Conservation (phyloP, 2,329 filamentous ascomycete species). For the Exophiala calicioides region DNA sequence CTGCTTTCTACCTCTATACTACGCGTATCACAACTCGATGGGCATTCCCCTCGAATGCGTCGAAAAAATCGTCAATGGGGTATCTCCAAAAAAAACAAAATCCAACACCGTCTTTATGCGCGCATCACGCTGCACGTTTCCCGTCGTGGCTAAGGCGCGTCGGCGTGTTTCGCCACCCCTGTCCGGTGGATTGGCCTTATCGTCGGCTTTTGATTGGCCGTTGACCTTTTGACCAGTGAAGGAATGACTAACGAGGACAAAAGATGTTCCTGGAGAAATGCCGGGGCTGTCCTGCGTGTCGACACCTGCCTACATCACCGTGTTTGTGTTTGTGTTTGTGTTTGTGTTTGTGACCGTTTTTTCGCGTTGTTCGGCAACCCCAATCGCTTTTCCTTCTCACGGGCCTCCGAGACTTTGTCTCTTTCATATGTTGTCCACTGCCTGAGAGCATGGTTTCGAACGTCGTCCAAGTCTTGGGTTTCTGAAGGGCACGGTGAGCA, state of each 20-base stretch:
- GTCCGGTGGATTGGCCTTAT: constrained; percentile 8
- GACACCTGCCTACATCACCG: neutral
- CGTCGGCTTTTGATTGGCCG: constrained; percentile 9
- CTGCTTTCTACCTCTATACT: neutral
- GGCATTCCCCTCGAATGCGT: neutral
- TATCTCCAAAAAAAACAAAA: constrained; percentile 8
- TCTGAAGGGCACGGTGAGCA: neutral
- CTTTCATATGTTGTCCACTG: constrained; percentile 22
- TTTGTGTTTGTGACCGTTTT: neutral
- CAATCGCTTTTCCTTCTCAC: constrained; percentile 17
- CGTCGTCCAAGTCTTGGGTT: constrained; percentile 13
- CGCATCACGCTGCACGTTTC: constrained; percentile 4
- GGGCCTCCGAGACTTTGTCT: constrained; percentile 19
- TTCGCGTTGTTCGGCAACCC: constrained; percentile 4
- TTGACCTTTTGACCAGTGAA: constrained; percentile 1
- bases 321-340: constrained; percentile 5
- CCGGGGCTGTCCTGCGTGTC: too few relatives aligned
- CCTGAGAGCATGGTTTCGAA: constrained; percentile 24
- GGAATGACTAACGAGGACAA: constrained; percentile 14
- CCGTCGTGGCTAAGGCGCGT: neutral
- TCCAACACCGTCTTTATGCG: neutral
- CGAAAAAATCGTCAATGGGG: constrained; percentile 6
- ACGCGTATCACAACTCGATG: neutral
- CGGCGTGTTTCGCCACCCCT: neutral
- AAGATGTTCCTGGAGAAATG: too few relatives aligned